A percentile compares a stretch with the other conserved stretches of the same genome.
Evolutionary conservation across 306 rosid genomes (phyloP).

Genomic region (Cucumis melo): DNA sequence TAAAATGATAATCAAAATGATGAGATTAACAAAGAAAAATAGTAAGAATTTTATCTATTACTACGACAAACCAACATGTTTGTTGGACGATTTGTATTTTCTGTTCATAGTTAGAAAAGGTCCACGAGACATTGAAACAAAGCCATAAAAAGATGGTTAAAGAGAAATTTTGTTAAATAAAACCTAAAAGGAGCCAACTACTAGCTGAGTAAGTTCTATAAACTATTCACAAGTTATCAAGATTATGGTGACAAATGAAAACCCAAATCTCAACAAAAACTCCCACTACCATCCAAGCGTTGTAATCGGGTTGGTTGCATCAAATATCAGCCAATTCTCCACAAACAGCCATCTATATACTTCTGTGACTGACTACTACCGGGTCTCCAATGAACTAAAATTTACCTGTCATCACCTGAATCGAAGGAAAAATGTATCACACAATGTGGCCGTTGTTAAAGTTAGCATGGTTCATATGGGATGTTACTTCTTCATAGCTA

Average conservation of each 20-base stretch:
- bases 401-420: neutral
- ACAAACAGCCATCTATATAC: neutral
- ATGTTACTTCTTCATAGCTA: constrained; percentile 39
- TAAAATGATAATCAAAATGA: neutral
- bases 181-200: neutral
- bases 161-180: neutral
- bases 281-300: neutral
- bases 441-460: constrained; percentile 38
- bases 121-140: neutral
- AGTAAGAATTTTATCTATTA: neutral
- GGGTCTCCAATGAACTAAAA: neutral
- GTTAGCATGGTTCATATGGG: constrained; percentile 16
- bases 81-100: too few relatives aligned
- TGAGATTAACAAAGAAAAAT: neutral
- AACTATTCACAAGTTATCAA: constrained; percentile 2
- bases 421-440: constrained; percentile 3
- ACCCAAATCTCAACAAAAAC: neutral
- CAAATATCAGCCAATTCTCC: neutral
- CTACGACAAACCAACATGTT: neutral
- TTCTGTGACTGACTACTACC: neutral
- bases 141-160: neutral
- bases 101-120: neutral
- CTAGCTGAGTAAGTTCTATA: neutral
- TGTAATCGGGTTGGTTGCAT: too few relatives aligned
- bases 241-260: neutral